phyloP scores from a whole-genome alignment of 352 stramenopile genomes.

The Pythium graminicola region DNA sequence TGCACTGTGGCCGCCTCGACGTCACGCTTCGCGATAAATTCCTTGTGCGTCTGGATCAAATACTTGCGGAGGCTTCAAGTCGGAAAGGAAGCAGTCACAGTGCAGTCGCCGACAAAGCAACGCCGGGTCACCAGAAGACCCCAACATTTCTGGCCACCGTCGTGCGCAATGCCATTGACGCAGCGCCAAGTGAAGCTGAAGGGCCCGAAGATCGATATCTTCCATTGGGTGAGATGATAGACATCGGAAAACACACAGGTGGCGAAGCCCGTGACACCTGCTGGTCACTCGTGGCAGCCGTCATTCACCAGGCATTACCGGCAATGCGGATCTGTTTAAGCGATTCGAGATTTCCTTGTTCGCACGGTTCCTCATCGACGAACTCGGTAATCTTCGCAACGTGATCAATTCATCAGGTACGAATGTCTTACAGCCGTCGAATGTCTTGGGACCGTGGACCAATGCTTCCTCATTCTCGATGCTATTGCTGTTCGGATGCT shows the following conservation, averaged over 20 bases:
- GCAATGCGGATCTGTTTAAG: conserved; percentile 25
- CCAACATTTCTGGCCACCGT: conserved; percentile 42
- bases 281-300: conserved; percentile 41
- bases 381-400: background rate
- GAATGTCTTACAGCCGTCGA: background rate
- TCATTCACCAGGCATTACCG: conserved; percentile 33
- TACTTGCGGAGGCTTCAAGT: conserved; percentile 26
- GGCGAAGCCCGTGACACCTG: conserved; percentile 36
- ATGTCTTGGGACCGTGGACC: conserved; percentile 1
- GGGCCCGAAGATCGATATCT: background rate
- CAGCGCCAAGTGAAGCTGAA: background rate
- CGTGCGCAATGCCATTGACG: conserved; percentile 15
- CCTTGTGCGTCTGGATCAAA: background rate
- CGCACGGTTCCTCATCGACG: background rate
- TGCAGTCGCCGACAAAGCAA: conserved; percentile 14
- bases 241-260: conserved; percentile 48
- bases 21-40: conserved; percentile 12
- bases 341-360: conserved; percentile 14
- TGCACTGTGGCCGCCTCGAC: conserved; percentile 33
- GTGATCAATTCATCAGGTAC: background rate
- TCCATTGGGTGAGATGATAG: conserved; percentile 35
- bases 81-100: conserved; percentile 26
- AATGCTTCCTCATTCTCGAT: conserved; percentile 8
- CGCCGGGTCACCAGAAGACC: conserved; percentile 41
- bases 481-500: conserved; percentile 4